Evolutionary conservation across 2,329 filamentous ascomycete genomes (phyloP).

Genomic region (Drechslera avenae): DNA sequence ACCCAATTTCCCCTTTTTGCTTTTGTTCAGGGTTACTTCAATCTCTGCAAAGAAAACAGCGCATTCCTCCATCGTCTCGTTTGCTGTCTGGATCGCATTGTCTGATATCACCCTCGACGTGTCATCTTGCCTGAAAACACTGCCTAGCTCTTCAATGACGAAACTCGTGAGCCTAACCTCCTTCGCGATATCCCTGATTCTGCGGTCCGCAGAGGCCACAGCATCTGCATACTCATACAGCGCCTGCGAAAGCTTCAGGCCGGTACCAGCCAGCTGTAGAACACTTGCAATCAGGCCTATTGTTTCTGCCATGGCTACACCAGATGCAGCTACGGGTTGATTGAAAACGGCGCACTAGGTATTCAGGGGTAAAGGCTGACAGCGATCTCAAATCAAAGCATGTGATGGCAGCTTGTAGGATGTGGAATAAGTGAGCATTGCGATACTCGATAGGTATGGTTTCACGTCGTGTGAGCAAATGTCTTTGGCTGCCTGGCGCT

Average conservation of each 20-base stretch:
- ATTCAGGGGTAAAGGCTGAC: neutral
- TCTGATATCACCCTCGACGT: slow-evolving; percentile 31
- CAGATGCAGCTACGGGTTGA: neutral
- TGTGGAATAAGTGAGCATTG: neutral
- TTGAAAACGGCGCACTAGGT: no score
- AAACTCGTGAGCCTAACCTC: slow-evolving; percentile 36
- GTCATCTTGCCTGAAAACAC: slow-evolving; percentile 34
- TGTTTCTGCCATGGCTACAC: slow-evolving; percentile 30
- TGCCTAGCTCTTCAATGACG: slow-evolving; percentile 37
- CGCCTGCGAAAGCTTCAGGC: slow-evolving; percentile 36
- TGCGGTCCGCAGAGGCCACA: slow-evolving; percentile 36
- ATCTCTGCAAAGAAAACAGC: slow-evolving; percentile 33
- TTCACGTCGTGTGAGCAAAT: neutral
- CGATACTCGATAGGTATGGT: neutral
- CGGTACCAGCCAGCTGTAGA: slow-evolving; percentile 38
- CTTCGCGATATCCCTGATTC: slow-evolving; percentile 37
- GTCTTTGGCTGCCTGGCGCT: neutral
- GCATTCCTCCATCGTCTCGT: slow-evolving; percentile 38
- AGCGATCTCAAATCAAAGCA: neutral
- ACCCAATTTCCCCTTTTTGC: slow-evolving; percentile 32
- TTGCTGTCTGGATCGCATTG: slow-evolving; percentile 32
- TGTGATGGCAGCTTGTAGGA: no score
- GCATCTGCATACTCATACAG: slow-evolving; percentile 41
- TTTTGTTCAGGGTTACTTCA: slow-evolving; percentile 31
- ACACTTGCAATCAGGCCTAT: slow-evolving; percentile 38